Percentiles rank a stretch among this genome's conserved stretches.
phyloP scores from a whole-genome alignment of 495 filamentous ascomycete species.

The Lichina pygmaea region DNA sequence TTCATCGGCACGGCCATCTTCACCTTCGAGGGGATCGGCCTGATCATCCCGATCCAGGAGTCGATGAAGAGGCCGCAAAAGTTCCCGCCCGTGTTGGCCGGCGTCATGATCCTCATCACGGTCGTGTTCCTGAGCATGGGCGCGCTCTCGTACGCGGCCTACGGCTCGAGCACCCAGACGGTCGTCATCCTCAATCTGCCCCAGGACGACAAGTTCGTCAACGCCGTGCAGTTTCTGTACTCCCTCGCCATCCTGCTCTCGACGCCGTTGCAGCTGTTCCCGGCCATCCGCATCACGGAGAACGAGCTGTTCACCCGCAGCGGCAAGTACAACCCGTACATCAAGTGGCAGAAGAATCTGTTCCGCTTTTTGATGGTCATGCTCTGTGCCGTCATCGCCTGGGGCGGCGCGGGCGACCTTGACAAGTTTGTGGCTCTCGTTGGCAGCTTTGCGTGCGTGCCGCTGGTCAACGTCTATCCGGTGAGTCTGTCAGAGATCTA shows the following conservation, averaged over 20 bases:
- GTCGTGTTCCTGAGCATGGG: constrained; percentile 76
- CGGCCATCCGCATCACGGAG: constrained; percentile 62
- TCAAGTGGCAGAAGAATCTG: constrained; percentile 97
- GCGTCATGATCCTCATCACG: constrained; percentile 84
- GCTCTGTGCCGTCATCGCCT: constrained; percentile 62
- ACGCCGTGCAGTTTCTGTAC: constrained; percentile 85
- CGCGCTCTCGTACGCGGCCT: constrained; percentile 83
- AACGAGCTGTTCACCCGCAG: constrained; percentile 52
- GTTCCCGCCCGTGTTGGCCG: constrained; percentile 63
- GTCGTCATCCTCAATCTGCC: constrained; percentile 89
- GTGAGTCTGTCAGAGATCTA: constrained; percentile 22
- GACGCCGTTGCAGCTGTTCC: constrained; percentile 88
- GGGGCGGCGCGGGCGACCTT: constrained; percentile 74
- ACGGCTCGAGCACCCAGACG: constrained; percentile 80
- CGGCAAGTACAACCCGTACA: constrained; percentile 81
- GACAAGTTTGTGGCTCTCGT: constrained; percentile 94
- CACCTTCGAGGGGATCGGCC: constrained; percentile 89
- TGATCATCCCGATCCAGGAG: constrained; percentile 97
- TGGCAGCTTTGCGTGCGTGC: constrained; percentile 92
- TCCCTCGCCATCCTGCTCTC: constrained; percentile 79
- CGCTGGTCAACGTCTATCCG: constrained; percentile 91
- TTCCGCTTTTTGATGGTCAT: constrained; percentile 83
- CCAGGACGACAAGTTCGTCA: constrained; percentile 87
- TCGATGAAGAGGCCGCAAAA: constrained; percentile 76
- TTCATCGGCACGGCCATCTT: constrained; percentile 98